Conservation (phyloP, 345 rosid genomes). For the Gossypium thurberi region DNA sequence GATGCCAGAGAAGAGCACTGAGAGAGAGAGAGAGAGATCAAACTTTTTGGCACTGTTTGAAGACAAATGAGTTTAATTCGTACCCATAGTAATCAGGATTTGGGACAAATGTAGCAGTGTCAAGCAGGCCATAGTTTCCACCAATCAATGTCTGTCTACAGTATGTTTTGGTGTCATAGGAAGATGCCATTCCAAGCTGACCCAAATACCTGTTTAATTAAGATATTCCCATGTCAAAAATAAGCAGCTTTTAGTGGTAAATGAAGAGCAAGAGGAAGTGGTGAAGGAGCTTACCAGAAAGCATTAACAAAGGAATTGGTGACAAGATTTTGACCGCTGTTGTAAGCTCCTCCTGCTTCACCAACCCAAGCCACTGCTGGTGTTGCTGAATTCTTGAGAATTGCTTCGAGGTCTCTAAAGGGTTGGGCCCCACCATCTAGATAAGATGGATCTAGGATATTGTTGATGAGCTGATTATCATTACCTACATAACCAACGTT, state of each 20-base stretch:
- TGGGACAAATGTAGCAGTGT: not conserved
- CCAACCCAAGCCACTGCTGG: slow-evolving; percentile 2
- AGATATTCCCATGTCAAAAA: not conserved
- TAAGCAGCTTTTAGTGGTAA: not conserved
- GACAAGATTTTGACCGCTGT: not conserved
- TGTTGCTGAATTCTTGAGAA: not conserved
- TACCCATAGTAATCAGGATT: not conserved
- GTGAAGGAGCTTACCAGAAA: slow-evolving; percentile 43
- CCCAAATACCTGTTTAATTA: not conserved
- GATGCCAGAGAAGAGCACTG: slow-evolving; percentile 94
- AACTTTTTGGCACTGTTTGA: not conserved
- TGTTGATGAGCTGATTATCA: not conserved
- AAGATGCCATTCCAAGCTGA: not conserved
- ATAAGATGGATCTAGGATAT: slow-evolving; percentile 2
- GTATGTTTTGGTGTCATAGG: slow-evolving; percentile 3
- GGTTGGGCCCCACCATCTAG: not conserved
- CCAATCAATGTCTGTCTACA: slow-evolving; percentile 3
- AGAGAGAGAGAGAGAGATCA: no score
- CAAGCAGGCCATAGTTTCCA: slow-evolving; percentile 3
- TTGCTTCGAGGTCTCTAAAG: slow-evolving; percentile 2
- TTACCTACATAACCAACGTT: not conserved
- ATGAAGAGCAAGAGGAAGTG: not conserved
- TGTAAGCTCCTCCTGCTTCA: slow-evolving; percentile 4
- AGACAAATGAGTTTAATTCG: not conserved
- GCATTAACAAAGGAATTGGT: slow-evolving; percentile 36